phyloP scores from a whole-genome alignment of 116 monocot genomes.

The Cymodocea nodosa region DNA sequence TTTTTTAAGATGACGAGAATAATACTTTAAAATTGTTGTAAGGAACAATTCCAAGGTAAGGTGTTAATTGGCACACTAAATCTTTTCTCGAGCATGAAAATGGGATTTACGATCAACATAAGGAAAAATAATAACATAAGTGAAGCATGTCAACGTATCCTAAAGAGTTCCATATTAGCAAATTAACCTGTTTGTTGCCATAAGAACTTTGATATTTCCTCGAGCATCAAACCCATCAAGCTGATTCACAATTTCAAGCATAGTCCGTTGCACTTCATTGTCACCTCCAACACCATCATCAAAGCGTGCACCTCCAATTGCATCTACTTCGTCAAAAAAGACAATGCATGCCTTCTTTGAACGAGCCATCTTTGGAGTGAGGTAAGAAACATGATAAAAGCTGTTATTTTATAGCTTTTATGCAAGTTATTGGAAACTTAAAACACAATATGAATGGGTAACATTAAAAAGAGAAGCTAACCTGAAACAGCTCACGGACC shows the following conservation, averaged over 20 bases:
- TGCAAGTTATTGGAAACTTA: no score
- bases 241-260: constrained; percentile 97
- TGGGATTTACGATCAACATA: no score
- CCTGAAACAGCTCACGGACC: constrained; percentile 97
- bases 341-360: constrained; percentile 51
- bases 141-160: no score
- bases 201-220: constrained; percentile 89
- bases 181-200: constrained; percentile 77
- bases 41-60: no score
- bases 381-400: background rate
- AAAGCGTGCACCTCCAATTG: constrained; percentile 93
- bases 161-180: no score
- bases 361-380: constrained; percentile 68
- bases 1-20: no score
- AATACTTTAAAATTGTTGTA: no score
- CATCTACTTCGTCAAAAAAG: constrained; percentile 87
- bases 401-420: background rate
- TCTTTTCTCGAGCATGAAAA: no score
- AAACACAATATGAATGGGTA: no score
- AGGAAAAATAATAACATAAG: no score
- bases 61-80: no score
- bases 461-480: background rate
- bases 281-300: constrained; percentile 98
- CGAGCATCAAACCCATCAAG: constrained; percentile 96
- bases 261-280: constrained; percentile 94